phyloP scores from a whole-genome alignment of 2,329 filamentous ascomycete genomes.

The Ceratocystiopsis sp. region DNA sequence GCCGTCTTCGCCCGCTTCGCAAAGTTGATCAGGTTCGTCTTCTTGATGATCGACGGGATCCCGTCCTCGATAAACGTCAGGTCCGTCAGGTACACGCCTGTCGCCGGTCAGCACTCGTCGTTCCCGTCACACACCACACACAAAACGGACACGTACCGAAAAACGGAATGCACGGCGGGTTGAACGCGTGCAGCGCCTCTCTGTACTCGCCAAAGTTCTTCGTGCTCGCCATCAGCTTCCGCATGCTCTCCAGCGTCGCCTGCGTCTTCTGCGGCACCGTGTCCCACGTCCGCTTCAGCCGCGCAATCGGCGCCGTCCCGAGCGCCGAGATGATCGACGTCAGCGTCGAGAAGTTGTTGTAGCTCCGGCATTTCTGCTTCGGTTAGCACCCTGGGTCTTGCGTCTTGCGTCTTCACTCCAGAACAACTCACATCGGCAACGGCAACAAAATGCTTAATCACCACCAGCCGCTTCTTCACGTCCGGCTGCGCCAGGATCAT shows the following conservation, averaged over 20 bases:
- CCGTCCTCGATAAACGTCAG: slow-evolving; percentile 95
- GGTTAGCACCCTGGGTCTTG: slow-evolving; percentile 12
- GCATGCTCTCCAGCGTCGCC: slow-evolving; percentile 72
- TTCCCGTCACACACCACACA: too few species aligned
- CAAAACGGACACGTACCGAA: slow-evolving; percentile 82
- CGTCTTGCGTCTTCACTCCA: not conserved
- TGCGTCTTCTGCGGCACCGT: slow-evolving; percentile 78
- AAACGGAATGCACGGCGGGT: slow-evolving; percentile 95
- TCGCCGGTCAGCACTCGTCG: not conserved
- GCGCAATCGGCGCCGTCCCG: slow-evolving; percentile 85
- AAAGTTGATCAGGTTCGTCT: slow-evolving; percentile 95
- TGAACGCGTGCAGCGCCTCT: slow-evolving; percentile 79
- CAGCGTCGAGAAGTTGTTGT: slow-evolving; percentile 95
- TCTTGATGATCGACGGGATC: slow-evolving; percentile 90
- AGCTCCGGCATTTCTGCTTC: slow-evolving; percentile 68
- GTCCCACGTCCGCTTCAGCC: slow-evolving; percentile 84
- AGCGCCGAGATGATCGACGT: slow-evolving; percentile 96
- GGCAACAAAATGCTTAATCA: slow-evolving; percentile 95
- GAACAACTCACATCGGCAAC: slow-evolving; percentile 66
- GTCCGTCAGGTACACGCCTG: slow-evolving; percentile 90
- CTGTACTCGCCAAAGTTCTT: slow-evolving; percentile 98
- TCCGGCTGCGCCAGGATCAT: slow-evolving; percentile 95
- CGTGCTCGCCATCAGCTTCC: slow-evolving; percentile 85
- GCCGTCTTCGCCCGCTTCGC: slow-evolving; percentile 96
- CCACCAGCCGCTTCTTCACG: slow-evolving; percentile 87